phyloP scores from a whole-genome alignment of 495 filamentous ascomycete genomes.

The Aspergillus homomorphus region DNA sequence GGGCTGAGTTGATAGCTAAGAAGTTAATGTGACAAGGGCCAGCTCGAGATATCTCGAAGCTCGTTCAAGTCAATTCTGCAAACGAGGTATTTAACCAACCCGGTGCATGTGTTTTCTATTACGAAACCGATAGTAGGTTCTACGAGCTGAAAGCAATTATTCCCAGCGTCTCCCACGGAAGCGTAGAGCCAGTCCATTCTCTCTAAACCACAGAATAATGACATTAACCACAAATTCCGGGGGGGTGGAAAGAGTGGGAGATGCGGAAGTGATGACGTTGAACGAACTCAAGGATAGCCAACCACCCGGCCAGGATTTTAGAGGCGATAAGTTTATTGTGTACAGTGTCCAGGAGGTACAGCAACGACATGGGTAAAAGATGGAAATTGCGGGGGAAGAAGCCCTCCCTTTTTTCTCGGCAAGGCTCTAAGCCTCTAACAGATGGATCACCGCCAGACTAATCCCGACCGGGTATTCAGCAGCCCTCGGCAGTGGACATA shows the following conservation, averaged over 20 bases:
- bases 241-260: constrained; percentile 6
- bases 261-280: constrained; percentile 23
- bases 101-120: background rate
- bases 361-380: constrained; percentile 1
- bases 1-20: background rate
- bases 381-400: constrained; percentile 23
- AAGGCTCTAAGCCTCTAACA: background rate
- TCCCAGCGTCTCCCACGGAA: background rate
- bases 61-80: background rate
- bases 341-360: no score
- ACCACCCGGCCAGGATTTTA: background rate
- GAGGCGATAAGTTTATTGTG: background rate
- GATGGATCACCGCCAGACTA: constrained; percentile 2
- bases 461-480: constrained; percentile 12
- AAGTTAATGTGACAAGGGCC: background rate
- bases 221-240: background rate
- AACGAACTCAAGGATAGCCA: constrained; percentile 15
- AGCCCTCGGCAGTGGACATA: background rate
- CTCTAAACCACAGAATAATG: background rate
- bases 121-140: background rate
- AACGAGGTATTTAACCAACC: constrained; percentile 1
- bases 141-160: background rate
- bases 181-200: background rate
- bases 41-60: background rate
- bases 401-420: constrained; percentile 15